Percentiles rank a stretch among this genome's conserved stretches.
Conservation (phyloP, 345 rosid genomes). For the Citrus trifoliata region DNA sequence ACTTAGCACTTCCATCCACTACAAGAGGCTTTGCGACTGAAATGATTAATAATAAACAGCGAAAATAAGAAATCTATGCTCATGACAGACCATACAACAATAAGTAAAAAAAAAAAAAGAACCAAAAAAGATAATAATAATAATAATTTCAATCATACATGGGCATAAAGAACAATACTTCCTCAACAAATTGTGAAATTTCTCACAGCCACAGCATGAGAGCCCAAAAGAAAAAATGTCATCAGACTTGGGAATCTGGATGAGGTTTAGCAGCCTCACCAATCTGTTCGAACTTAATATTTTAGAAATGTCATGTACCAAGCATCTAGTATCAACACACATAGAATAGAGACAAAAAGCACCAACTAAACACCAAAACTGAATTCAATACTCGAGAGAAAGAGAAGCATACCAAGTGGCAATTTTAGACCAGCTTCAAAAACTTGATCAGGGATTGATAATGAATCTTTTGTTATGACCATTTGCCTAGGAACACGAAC, state of each 20-base stretch:
- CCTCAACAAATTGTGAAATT: neutral
- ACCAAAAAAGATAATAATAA: neutral
- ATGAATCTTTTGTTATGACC: conserved; percentile 59
- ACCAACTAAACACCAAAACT: neutral
- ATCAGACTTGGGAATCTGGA: neutral
- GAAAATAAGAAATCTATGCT: neutral
- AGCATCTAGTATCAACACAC: neutral
- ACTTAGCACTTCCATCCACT: conserved; percentile 88
- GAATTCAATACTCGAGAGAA: neutral
- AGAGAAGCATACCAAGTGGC: conserved; percentile 60
- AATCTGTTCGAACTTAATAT: neutral
- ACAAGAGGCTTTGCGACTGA: conserved; percentile 89
- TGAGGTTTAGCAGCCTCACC: neutral
- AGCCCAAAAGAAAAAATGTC: neutral
- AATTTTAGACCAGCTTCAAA: conserved; percentile 62
- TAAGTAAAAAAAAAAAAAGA: neutral
- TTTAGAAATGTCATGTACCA: neutral
- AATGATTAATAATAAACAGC: conserved; percentile 12
- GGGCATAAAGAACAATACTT: neutral
- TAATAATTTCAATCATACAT: neutral
- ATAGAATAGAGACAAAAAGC: neutral
- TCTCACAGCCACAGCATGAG: neutral
- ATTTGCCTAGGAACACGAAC: conserved; percentile 75
- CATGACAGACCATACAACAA: neutral
- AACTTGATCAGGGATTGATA: conserved; percentile 55